These are phyloP conservation scores for Arxiozyma bovina DNA, from an alignment of 1,139 yeast species.

Conservation along the genomic window DNA sequence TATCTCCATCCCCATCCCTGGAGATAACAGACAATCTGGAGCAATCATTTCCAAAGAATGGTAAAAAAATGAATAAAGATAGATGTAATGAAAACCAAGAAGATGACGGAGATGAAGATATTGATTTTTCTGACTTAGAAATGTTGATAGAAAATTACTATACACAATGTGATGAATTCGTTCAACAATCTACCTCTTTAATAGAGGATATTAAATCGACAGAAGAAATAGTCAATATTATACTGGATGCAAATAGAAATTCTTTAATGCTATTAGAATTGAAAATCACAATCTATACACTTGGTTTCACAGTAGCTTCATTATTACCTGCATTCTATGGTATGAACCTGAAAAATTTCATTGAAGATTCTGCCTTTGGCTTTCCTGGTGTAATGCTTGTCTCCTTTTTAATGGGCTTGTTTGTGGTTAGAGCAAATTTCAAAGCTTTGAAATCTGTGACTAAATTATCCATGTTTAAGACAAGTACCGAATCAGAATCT, in stretches of 20 bases:
- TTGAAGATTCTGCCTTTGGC: conserved; percentile 59
- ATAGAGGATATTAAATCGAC: conserved; percentile 82
- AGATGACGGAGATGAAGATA: conserved; percentile 7
- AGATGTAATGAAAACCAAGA: conserved; percentile 6
- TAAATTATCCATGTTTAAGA: conserved; percentile 36
- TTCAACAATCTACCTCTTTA: conserved; percentile 81
- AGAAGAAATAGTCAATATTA: conserved; percentile 92
- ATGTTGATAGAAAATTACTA: conserved; percentile 88
- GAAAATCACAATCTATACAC: conserved; percentile 73
- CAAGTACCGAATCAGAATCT: not conserved
- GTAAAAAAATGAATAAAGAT: not conserved
- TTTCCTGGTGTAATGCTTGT: conserved; percentile 38
- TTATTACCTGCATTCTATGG: conserved; percentile 83
- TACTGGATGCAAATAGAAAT: conserved; percentile 89
- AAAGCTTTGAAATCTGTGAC: conserved; percentile 37
- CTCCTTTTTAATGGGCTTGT: conserved; percentile 36
- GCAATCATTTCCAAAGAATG: not conserved
- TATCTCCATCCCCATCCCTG: not conserved
- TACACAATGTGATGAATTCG: conserved; percentile 93
- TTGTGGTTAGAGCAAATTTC: conserved; percentile 35
- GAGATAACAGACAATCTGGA: conserved; percentile 14
- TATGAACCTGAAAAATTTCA: conserved; percentile 85
- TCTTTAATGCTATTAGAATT: conserved; percentile 84
- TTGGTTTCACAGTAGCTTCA: conserved; percentile 76
- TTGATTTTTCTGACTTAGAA: conserved; percentile 68